These are phyloP conservation scores for Vigna hirtella DNA, from an alignment of 306 rosid genomes.

Conservation along the genomic window DNA sequence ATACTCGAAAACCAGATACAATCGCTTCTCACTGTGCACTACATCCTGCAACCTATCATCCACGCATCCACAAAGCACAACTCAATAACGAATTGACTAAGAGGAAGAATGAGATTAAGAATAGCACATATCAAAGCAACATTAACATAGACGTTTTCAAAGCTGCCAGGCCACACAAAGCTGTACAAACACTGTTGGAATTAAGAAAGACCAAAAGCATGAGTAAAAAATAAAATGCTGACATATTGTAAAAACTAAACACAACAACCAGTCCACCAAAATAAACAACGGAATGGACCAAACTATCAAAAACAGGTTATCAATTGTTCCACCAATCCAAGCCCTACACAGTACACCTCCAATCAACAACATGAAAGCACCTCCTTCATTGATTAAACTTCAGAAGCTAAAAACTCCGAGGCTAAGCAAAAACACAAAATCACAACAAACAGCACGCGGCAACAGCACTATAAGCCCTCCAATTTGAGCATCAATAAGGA, in stretches of 20 bases:
- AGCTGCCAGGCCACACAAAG: constrained; percentile 4
- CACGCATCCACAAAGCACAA: constrained; percentile 46
- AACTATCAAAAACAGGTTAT: constrained; percentile 28
- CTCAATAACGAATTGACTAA: constrained; percentile 19
- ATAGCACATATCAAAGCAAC: constrained; percentile 9
- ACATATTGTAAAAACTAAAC: neutral
- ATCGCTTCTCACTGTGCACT: constrained; percentile 90
- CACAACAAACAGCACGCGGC: neutral
- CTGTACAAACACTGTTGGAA: constrained; percentile 3
- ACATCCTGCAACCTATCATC: constrained; percentile 86
- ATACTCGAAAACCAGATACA: constrained; percentile 95
- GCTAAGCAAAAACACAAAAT: constrained; percentile 35
- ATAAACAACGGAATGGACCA: neutral
- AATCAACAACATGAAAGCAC: neutral
- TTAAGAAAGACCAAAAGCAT: constrained; percentile 12
- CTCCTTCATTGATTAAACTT: constrained; percentile 8
- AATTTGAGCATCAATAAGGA: constrained; percentile 1
- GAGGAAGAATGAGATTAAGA: constrained; percentile 1
- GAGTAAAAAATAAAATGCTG: constrained; percentile 1
- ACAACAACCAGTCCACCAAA: neutral
- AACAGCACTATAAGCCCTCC: neutral
- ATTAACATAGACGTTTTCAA: neutral
- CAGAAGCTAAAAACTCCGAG: constrained; percentile 25
- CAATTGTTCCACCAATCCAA: constrained; percentile 9
- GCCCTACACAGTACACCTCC: neutral